These are phyloP conservation scores for Sarocladium strictum DNA, from an alignment of 2,329 filamentous ascomycete species.

Conservation along the genomic window DNA sequence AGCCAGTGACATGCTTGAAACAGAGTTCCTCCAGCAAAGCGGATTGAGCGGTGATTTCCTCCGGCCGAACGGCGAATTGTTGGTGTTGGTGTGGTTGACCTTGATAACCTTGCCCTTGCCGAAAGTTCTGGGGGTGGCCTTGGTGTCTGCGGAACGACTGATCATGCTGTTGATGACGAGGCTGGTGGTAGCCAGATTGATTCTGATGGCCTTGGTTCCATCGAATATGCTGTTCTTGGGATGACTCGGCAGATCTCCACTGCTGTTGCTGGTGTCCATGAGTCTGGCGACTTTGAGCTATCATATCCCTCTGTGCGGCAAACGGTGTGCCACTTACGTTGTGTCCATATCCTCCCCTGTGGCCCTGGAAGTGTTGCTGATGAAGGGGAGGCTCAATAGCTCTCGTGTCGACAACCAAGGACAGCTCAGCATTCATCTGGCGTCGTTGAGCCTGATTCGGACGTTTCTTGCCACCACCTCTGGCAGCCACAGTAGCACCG, in stretches of 20 bases:
- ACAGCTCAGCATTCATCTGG: constrained; percentile 54
- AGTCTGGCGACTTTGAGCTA: constrained; percentile 15
- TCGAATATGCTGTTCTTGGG: constrained; percentile 7
- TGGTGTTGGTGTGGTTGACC: constrained; percentile 20
- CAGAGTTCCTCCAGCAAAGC: constrained; percentile 44
- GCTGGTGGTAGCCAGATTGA: constrained; percentile 12
- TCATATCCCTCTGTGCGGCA: not conserved
- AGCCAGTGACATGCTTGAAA: constrained; percentile 38
- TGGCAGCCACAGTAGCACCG: constrained; percentile 13
- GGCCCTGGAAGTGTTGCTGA: constrained; percentile 16
- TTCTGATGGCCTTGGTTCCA: constrained; percentile 7
- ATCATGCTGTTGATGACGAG: constrained; percentile 1
- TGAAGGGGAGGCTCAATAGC: constrained; percentile 12
- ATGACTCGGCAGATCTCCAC: not conserved
- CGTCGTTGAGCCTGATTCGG: constrained; percentile 59
- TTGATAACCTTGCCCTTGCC: constrained; percentile 8
- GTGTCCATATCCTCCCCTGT: not conserved
- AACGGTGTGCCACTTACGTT: not conserved
- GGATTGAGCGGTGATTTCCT: constrained; percentile 44
- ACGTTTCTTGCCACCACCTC: constrained; percentile 39
- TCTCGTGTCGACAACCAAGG: constrained; percentile 49
- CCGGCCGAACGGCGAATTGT: constrained; percentile 27
- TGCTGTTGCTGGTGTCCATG: constrained; percentile 18
- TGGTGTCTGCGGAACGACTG: not conserved
- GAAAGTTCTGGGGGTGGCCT: not conserved